A percentile compares a stretch with the other conserved stretches of the same genome.
Conservation (phyloP, 202 grass and related monocot species). For the Miscanthus sacchariflorus region DNA sequence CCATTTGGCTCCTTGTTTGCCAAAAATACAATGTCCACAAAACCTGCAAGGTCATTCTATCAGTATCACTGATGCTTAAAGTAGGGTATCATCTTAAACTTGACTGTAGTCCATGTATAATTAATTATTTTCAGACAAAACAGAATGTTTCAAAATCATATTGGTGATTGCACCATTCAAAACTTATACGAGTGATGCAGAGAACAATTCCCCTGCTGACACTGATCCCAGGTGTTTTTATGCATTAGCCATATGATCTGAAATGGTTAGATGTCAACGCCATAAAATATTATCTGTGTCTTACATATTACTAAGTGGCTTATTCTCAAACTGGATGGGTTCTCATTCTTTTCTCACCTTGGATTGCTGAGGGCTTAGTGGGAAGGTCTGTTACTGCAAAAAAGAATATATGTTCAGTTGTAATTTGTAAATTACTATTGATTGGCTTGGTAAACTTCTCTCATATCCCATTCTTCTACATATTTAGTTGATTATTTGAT, state of each 20-base stretch:
- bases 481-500: too few relatives aligned
- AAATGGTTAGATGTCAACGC: too few relatives aligned
- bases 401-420: not conserved
- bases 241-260: too few relatives aligned
- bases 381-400: not conserved
- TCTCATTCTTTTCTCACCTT: not conserved
- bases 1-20: not conserved
- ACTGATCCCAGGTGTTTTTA: too few relatives aligned
- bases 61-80: not conserved
- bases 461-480: too few relatives aligned
- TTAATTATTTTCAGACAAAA: not conserved
- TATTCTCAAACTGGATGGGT: too few relatives aligned
- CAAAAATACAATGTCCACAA: not conserved
- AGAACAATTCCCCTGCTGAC: not conserved
- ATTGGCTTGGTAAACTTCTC: too few relatives aligned
- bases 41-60: not conserved
- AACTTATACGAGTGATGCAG: not conserved
- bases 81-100: not conserved
- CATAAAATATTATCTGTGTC: too few relatives aligned
- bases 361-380: not conserved
- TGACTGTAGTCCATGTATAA: not conserved
- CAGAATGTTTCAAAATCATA: not conserved
- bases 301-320: too few relatives aligned
- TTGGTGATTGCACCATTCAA: not conserved
- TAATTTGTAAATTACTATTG: too few relatives aligned